Conservation (phyloP, 1,139 yeast genomes). For the Nakaseomyces nivariensis region DNA sequence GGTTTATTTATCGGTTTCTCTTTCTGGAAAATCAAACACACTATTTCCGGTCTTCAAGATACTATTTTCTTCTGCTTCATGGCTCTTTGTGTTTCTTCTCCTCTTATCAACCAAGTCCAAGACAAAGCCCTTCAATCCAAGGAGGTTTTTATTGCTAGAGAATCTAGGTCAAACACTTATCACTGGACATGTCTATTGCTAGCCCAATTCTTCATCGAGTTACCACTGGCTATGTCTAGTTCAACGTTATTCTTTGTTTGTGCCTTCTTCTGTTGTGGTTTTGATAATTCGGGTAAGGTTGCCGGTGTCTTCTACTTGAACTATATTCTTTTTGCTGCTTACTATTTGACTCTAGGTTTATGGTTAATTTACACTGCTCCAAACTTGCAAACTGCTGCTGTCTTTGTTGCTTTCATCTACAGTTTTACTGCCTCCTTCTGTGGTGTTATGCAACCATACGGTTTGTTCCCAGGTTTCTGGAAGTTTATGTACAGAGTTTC, state of each 20-base stretch:
- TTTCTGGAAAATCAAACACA: conserved; percentile 43
- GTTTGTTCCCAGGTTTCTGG: conserved; percentile 52
- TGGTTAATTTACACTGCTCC: conserved; percentile 46
- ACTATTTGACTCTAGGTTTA: conserved; percentile 43
- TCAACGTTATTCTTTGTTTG: conserved; percentile 41
- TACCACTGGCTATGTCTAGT: conserved; percentile 41
- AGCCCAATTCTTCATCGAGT: conserved; percentile 41
- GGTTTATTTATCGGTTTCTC: conserved; percentile 51
- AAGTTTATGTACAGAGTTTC: conserved; percentile 57
- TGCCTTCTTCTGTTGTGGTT: conserved; percentile 47
- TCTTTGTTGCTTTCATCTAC: conserved; percentile 41
- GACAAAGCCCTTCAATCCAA: conserved; percentile 44
- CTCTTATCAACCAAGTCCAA: conserved; percentile 49
- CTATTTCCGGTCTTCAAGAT: conserved; percentile 43
- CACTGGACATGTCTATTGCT: conserved; percentile 50
- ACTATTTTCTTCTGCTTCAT: conserved; percentile 44
- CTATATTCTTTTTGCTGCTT: conserved; percentile 41
- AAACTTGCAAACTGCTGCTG: conserved; percentile 50
- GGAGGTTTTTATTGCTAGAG: conserved; percentile 50
- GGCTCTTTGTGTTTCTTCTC: conserved; percentile 41
- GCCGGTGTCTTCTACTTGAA: conserved; percentile 44
- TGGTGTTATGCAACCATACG: conserved; percentile 48
- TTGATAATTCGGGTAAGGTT: conserved; percentile 36
- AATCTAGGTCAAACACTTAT: conserved; percentile 49
- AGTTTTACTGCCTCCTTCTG: conserved; percentile 45